phyloP scores from a whole-genome alignment of 1,284 basidiomycete genomes.

The Malassezia japonica region DNA sequence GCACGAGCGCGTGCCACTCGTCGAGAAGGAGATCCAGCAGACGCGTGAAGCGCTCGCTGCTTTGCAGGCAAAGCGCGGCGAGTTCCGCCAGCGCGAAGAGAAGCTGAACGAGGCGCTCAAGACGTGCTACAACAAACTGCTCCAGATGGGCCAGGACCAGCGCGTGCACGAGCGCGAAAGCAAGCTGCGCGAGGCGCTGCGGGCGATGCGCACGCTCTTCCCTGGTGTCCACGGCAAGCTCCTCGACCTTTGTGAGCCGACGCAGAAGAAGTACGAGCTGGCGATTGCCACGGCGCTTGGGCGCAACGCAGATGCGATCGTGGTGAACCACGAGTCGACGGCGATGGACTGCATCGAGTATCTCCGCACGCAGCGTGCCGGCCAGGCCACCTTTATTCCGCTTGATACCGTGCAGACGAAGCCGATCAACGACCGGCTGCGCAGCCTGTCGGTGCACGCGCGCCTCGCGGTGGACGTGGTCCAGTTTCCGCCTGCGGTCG shows the following conservation, averaged over 20 bases:
- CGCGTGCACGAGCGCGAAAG: conserved; percentile 71
- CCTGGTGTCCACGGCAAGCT: conserved; percentile 61
- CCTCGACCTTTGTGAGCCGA: conserved; percentile 84
- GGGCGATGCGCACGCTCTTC: conserved; percentile 61
- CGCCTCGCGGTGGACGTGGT: conserved; percentile 85
- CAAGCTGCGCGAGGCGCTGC: conserved; percentile 73
- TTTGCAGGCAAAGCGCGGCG: conserved; percentile 63
- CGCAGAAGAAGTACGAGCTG: conserved; percentile 79
- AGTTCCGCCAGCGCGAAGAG: conserved; percentile 51
- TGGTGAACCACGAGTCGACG: conserved; percentile 91
- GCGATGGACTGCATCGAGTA: conserved; percentile 94
- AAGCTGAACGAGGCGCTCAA: conserved; percentile 74
- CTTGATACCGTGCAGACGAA: conserved; percentile 92
- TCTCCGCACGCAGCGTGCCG: conserved; percentile 83
- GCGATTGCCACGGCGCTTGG: conserved; percentile 93
- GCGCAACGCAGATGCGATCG: conserved; percentile 85
- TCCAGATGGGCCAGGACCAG: conserved; percentile 49
- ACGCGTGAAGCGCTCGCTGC: conserved; percentile 65
- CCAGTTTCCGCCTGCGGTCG: conserved; percentile 49
- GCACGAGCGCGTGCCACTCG: conserved; percentile 17
- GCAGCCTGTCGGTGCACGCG: conserved; percentile 80
- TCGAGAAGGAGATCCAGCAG: conserved; percentile 17
- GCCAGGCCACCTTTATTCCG: conserved; percentile 92
- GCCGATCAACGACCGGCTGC: conserved; percentile 84
- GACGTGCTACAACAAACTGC: conserved; percentile 69